A percentile compares a stretch with the other conserved stretches of the same genome.
Evolutionary conservation across 75 land plant genomes (phyloP).

Genomic region (Sequoia sempervirens): DNA sequence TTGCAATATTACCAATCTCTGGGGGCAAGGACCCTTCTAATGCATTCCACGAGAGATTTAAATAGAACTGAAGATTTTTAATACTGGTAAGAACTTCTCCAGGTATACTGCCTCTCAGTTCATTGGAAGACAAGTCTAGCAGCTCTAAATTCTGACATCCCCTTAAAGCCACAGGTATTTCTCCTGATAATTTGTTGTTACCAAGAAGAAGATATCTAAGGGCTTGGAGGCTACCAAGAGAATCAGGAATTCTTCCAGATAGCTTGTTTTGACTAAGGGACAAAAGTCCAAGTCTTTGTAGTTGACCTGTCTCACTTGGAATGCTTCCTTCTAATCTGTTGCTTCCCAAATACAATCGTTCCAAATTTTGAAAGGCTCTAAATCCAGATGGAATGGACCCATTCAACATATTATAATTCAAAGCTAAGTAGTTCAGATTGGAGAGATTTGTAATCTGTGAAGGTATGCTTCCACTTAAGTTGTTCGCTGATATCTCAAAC

Average conservation of each 20-base stretch:
- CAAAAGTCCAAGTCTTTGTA: background rate
- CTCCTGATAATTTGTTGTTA: background rate
- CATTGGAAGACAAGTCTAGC: background rate
- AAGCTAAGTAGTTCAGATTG: background rate
- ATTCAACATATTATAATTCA: background rate
- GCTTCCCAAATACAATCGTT: background rate
- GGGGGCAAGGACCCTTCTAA: background rate
- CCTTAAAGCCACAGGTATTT: background rate
- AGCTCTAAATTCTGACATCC: background rate
- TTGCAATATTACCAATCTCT: background rate
- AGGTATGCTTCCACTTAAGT: background rate
- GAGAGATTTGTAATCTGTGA: background rate
- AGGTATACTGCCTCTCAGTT: background rate
- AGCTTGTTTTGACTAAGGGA: background rate
- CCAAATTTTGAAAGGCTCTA: background rate
- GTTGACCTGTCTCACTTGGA: background rate
- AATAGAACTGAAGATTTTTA: background rate
- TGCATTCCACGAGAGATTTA: background rate
- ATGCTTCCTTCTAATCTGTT: slow-evolving; percentile 7
- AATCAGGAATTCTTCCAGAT: slow-evolving; percentile 2
- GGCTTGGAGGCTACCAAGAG: background rate
- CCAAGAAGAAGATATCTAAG: background rate
- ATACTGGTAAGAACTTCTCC: background rate
- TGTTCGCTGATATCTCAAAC: background rate
- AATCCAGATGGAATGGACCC: background rate